These are phyloP conservation scores for Aspergillus baeticus DNA, from an alignment of 495 filamentous ascomycete genomes.

Conservation along the genomic window DNA sequence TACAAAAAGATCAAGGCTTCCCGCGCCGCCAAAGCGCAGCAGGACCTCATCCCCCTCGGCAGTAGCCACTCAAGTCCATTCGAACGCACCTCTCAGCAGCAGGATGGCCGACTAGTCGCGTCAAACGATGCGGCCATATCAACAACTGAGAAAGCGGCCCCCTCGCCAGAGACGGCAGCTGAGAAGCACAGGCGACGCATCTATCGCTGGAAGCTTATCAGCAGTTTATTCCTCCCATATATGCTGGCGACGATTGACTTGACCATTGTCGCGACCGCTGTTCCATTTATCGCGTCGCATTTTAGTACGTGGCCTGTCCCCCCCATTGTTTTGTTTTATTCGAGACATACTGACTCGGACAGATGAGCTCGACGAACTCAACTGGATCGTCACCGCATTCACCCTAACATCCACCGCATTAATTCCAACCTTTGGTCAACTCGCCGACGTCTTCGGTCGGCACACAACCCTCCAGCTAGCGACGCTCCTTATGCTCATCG, in stretches of 20 bases:
- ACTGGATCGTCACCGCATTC: constrained; percentile 64
- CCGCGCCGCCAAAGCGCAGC: not conserved
- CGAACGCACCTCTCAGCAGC: too few species aligned
- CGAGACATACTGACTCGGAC: not conserved
- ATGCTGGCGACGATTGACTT: constrained; percentile 52
- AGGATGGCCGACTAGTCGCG: too few species aligned
- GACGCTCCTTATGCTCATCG: constrained; percentile 48
- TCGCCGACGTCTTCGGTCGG: constrained; percentile 59
- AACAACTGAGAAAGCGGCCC: not conserved
- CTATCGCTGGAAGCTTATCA: constrained; percentile 55
- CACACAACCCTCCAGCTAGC: constrained; percentile 46
- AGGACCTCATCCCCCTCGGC: too few species aligned
- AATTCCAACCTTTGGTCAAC: constrained; percentile 60
- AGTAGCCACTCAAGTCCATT: too few species aligned
- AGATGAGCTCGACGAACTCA: constrained; percentile 56
- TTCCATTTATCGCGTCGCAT: constrained; percentile 58
- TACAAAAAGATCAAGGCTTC: constrained; percentile 2
- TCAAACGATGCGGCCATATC: not conserved
- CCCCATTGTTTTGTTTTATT: not conserved
- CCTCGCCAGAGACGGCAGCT: not conserved
- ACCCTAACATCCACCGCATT: constrained; percentile 61
- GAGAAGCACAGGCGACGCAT: constrained; percentile 15
- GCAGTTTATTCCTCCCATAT: constrained; percentile 52
- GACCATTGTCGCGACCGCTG: constrained; percentile 59
- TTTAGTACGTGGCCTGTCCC: constrained; percentile 44